These are phyloP conservation scores for Hermanozyma aechmeae DNA, from an alignment of 805 yeast genomes.

Conservation along the genomic window DNA sequence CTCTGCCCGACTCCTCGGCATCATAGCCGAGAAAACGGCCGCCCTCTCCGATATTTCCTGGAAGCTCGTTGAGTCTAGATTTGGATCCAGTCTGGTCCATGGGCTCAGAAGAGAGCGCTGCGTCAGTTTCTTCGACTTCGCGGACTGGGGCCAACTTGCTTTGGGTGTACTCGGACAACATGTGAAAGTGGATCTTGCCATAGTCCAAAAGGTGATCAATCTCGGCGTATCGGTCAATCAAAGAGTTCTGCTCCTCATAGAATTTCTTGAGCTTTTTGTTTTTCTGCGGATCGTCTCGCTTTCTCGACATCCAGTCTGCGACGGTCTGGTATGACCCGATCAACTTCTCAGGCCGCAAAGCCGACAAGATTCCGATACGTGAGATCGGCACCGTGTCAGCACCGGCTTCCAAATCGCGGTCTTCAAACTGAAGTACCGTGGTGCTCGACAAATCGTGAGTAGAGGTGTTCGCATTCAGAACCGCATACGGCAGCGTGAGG, in stretches of 20 bases:
- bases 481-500: too few species aligned
- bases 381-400: too few species aligned
- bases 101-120: too few species aligned
- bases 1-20: constrained; percentile 29
- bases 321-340: constrained; percentile 22
- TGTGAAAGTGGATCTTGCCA: constrained; percentile 51
- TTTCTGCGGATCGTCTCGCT: constrained; percentile 8
- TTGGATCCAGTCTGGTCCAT: too few species aligned
- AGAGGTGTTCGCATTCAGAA: too few species aligned
- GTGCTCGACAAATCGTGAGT: too few species aligned
- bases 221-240: constrained; percentile 46
- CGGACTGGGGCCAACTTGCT: constrained; percentile 2
- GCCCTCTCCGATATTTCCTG: constrained; percentile 57
- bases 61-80: constrained; percentile 34
- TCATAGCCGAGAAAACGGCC: constrained; percentile 45
- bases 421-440: too few species aligned
- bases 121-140: too few species aligned
- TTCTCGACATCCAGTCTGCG: constrained; percentile 22
- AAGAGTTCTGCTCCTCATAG: constrained; percentile 51
- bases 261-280: constrained; percentile 25
- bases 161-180: constrained; percentile 48
- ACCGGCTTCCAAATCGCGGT: too few species aligned
- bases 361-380: constrained; percentile 13
- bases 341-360: constrained; percentile 22
- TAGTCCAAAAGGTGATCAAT: constrained; percentile 63